Conservation (phyloP, 192 early-diverging fungal genomes). For the Linnemannia elongata region DNA sequence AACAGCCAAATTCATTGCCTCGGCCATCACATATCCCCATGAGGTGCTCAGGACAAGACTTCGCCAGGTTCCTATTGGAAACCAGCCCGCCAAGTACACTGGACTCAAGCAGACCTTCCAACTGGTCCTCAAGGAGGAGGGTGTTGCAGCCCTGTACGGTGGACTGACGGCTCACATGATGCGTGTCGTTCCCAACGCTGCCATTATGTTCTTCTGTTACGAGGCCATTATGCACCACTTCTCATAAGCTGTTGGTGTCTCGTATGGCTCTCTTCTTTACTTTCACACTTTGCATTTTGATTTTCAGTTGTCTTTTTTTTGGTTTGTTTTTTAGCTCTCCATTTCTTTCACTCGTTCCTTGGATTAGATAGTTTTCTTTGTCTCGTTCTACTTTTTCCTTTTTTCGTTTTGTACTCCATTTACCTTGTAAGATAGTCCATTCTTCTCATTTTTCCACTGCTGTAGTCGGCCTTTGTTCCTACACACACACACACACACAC, state of each 20-base stretch:
- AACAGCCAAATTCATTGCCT: constrained; percentile 88
- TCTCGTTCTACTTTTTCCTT: background rate
- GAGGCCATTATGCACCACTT: constrained; percentile 75
- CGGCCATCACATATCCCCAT: constrained; percentile 93
- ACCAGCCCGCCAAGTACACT: constrained; percentile 80
- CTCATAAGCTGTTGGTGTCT: constrained; percentile 21
- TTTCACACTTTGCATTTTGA: constrained; percentile 14
- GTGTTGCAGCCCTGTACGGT: constrained; percentile 88
- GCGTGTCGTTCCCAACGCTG: constrained; percentile 96
- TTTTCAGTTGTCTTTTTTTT: background rate
- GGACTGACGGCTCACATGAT: constrained; percentile 96
- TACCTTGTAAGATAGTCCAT: constrained; percentile 4
- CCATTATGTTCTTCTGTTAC: constrained; percentile 93
- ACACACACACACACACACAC: background rate
- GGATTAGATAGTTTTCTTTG: background rate
- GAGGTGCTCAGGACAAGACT: constrained; percentile 95
- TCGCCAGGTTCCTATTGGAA: constrained; percentile 81
- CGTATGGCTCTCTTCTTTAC: constrained; percentile 2
- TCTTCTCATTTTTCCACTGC: background rate
- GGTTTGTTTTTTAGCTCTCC: background rate
- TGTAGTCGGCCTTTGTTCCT: background rate
- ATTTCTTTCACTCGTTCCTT: background rate
- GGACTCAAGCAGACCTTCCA: constrained; percentile 71
- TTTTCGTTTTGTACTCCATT: background rate
- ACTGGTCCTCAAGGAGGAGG: constrained; percentile 76